Percentiles rank a stretch among this genome's conserved stretches.
Evolutionary conservation across 1,284 basidiomycete genomes (phyloP).

Genomic region (Ustilago trichophora): DNA sequence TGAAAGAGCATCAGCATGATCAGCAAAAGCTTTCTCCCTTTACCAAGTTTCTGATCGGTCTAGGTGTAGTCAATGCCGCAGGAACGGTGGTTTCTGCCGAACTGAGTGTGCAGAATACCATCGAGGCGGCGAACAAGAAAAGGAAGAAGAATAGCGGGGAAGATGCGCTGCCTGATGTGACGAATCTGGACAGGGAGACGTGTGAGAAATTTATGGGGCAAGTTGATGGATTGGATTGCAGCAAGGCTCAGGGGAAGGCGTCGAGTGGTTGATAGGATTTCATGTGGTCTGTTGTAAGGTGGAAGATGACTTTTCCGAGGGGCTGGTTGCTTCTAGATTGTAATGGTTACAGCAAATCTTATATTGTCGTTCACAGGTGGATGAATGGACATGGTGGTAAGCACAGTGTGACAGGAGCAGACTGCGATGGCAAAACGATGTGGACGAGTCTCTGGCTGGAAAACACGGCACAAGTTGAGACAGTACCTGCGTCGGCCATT

Average conservation of each 20-base stretch:
- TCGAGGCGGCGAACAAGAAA: slow-evolving; percentile 8
- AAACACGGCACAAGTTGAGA: too few species aligned
- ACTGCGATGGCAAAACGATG: too few species aligned
- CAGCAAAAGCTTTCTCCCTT: not conserved
- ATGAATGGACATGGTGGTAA: too few species aligned
- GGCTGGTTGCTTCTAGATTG: too few species aligned
- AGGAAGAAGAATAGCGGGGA: not conserved
- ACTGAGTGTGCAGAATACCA: slow-evolving; percentile 5
- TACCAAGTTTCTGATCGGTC: slow-evolving; percentile 4
- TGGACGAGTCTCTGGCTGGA: too few species aligned
- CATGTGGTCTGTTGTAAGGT: too few species aligned
- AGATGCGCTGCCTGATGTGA: slow-evolving; percentile 1
- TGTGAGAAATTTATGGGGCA: not conserved
- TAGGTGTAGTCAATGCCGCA: not conserved
- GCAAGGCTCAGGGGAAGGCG: slow-evolving; percentile 2
- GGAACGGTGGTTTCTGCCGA: slow-evolving; percentile 1
- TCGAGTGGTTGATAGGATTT: too few species aligned
- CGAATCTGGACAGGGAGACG: not conserved
- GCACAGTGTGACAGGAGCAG: too few species aligned
- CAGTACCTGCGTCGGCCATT: too few species aligned
- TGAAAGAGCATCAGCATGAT: slow-evolving; percentile 13
- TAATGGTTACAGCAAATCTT: too few species aligned
- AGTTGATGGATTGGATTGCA: slow-evolving; percentile 1
- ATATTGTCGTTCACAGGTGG: too few species aligned
- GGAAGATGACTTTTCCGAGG: too few species aligned